Percentiles rank a stretch among this genome's conserved stretches.
Conservation (phyloP, 441 rosid genomes). For the Mallotus japonicus region DNA sequence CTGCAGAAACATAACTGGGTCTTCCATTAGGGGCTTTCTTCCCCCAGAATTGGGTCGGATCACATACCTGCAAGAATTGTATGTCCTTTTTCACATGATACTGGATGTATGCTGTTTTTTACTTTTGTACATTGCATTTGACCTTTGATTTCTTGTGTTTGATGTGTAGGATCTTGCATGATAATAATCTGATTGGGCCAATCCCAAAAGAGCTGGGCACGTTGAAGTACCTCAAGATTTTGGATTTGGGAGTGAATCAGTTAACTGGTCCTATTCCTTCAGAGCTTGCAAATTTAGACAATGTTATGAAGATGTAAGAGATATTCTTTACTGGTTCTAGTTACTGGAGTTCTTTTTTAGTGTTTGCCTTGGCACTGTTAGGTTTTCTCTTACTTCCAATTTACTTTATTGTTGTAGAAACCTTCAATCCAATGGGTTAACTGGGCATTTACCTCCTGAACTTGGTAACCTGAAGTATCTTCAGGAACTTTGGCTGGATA, state of each 20-base stretch:
- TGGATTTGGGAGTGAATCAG: conserved; percentile 93
- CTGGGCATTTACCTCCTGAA: conserved; percentile 72
- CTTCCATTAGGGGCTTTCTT: conserved; percentile 76
- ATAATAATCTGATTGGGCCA: conserved; percentile 65
- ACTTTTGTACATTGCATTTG: background rate
- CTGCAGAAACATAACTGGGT: conserved; percentile 71
- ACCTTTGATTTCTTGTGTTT: conserved; percentile 24
- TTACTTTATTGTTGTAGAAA: conserved; percentile 51
- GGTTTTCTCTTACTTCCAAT: conserved; percentile 18
- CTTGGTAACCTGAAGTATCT: conserved; percentile 70
- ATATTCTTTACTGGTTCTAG: background rate
- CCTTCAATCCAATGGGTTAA: conserved; percentile 85
- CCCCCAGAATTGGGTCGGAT: conserved; percentile 81
- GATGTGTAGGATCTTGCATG: conserved; percentile 62
- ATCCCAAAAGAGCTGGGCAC: conserved; percentile 85
- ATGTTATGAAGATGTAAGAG: conserved; percentile 50
- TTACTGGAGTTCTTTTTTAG: background rate
- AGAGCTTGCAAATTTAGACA: conserved; percentile 66
- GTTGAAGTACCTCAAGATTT: conserved; percentile 63
- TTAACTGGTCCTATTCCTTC: conserved; percentile 79
- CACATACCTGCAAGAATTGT: conserved; percentile 73
- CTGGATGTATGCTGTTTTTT: background rate
- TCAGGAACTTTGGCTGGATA: conserved; percentile 68
- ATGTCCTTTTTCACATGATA: conserved; percentile 23
- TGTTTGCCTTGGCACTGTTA: conserved; percentile 7